Percentiles rank a stretch among this genome's conserved stretches.
phyloP scores from a whole-genome alignment of 1,139 yeast genomes.

The Meyerozyma carpophila region DNA sequence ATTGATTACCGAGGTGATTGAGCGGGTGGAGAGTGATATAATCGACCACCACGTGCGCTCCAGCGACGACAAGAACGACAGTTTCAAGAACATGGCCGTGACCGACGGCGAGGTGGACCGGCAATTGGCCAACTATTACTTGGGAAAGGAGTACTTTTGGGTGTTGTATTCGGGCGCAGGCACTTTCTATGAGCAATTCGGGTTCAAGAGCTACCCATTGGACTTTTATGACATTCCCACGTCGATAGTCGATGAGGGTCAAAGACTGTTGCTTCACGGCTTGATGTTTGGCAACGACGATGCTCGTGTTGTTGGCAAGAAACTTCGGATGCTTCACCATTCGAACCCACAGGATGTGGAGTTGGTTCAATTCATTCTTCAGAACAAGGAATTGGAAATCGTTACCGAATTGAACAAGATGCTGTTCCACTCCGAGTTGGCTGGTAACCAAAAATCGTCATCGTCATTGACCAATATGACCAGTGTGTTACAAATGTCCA shows the following conservation, averaged over 20 bases:
- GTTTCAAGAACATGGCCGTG: conserved; percentile 28
- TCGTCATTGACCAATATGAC: conserved; percentile 32
- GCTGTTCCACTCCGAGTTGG: conserved; percentile 30
- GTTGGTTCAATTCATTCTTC: conserved; percentile 27
- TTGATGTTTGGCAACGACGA: conserved; percentile 12
- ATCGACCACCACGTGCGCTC: conserved; percentile 19
- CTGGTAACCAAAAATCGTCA: conserved; percentile 28
- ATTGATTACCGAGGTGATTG: conserved; percentile 26
- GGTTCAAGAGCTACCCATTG: conserved; percentile 34
- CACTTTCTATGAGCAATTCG: conserved; percentile 29
- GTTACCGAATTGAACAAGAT: conserved; percentile 34
- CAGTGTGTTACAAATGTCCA: conserved; percentile 19
- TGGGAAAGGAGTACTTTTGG: conserved; percentile 37
- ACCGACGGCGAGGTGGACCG: conserved; percentile 25
- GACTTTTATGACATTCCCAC: conserved; percentile 32
- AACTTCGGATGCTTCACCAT: conserved; percentile 22
- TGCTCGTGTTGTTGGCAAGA: conserved; percentile 21
- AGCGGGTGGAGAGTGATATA: conserved; percentile 25
- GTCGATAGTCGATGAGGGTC: conserved; percentile 14
- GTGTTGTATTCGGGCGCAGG: conserved; percentile 32
- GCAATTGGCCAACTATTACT: conserved; percentile 29
- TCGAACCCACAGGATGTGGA: conserved; percentile 24
- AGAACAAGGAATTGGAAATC: conserved; percentile 32
- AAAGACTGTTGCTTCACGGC: conserved; percentile 16
- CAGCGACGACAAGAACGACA: conserved; percentile 21